phyloP scores from a whole-genome alignment of 768 basidiomycete genomes.

The Suillus alpinus region DNA sequence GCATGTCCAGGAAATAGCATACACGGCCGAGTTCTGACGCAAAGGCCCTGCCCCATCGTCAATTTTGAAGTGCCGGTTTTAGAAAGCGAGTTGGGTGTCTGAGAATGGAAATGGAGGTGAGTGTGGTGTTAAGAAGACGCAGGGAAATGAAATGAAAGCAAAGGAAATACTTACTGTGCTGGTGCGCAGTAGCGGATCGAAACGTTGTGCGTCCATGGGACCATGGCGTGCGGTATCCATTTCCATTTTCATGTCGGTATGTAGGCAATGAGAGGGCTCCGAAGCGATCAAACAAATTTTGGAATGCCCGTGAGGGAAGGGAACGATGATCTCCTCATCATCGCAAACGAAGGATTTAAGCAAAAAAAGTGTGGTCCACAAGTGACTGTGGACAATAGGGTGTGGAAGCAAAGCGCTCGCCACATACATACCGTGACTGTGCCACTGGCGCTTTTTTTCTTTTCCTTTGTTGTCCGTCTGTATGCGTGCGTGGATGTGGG shows the following conservation, averaged over 20 bases:
- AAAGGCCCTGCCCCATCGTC: conserved; percentile 28
- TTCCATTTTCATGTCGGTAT: background rate
- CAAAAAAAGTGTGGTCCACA: background rate
- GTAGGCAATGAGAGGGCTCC: background rate
- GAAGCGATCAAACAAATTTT: background rate
- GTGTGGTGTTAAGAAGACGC: conserved; percentile 15
- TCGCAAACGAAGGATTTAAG: background rate
- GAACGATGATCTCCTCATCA: background rate
- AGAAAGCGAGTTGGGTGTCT: conserved; percentile 18
- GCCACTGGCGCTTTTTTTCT: background rate
- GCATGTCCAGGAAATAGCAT: background rate
- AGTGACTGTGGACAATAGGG: background rate
- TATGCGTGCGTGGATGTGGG: background rate
- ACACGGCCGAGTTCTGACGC: conserved; percentile 5
- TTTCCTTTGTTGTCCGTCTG: background rate
- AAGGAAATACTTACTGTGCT: conserved; percentile 22
- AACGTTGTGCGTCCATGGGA: conserved; percentile 32
- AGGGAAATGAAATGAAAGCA: conserved; percentile 5
- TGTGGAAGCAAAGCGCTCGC: background rate
- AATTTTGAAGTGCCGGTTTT: conserved; percentile 11
- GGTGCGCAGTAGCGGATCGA: conserved; percentile 23
- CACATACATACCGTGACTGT: background rate
- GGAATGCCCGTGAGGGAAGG: background rate
- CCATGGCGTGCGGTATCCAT: conserved; percentile 18
- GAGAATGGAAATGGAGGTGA: conserved; percentile 15